phyloP scores from a whole-genome alignment of 306 rosid species.

The Lablab purpureus region DNA sequence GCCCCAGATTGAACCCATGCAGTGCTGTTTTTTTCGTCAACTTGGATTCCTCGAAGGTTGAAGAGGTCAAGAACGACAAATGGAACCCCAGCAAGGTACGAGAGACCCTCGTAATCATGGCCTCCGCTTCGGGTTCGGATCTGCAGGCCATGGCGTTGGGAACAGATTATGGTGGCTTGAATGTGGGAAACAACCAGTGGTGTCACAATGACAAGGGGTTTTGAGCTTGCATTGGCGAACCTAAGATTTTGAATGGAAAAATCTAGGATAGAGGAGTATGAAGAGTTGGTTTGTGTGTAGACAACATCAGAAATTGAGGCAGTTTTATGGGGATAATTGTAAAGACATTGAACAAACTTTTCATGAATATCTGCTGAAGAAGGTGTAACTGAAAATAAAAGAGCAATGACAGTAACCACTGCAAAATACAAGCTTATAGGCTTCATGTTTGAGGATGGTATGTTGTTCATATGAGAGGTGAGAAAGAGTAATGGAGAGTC shows the following conservation, averaged over 20 bases:
- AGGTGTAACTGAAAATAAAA: slow-evolving; percentile 44
- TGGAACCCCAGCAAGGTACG: slow-evolving; percentile 56
- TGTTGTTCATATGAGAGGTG: not conserved
- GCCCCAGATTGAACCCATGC: slow-evolving; percentile 51
- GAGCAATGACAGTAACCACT: not conserved
- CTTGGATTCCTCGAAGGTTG: slow-evolving; percentile 49
- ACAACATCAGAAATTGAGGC: slow-evolving; percentile 56
- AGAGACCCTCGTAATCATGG: slow-evolving; percentile 61
- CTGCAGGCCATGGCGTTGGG: slow-evolving; percentile 56
- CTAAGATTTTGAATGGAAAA: slow-evolving; percentile 47
- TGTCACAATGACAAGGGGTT: slow-evolving; percentile 45
- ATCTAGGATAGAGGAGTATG: slow-evolving; percentile 47
- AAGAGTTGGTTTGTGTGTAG: slow-evolving; percentile 60
- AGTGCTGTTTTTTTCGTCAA: slow-evolving; percentile 42
- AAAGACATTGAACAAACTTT: slow-evolving; percentile 36
- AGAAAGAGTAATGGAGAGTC: not conserved
- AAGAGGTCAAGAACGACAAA: slow-evolving; percentile 65
- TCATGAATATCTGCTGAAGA: slow-evolving; percentile 44
- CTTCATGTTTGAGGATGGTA: not conserved
- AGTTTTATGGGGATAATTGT: slow-evolving; percentile 42
- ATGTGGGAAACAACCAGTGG: slow-evolving; percentile 54
- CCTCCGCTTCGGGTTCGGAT: slow-evolving; percentile 72
- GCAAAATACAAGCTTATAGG: not conserved
- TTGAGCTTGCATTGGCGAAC: slow-evolving; percentile 48
- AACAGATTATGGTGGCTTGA: slow-evolving; percentile 60